Evolutionary conservation across 148 eudicot genomes (phyloP).

Genomic region (Nyssa sinensis): DNA sequence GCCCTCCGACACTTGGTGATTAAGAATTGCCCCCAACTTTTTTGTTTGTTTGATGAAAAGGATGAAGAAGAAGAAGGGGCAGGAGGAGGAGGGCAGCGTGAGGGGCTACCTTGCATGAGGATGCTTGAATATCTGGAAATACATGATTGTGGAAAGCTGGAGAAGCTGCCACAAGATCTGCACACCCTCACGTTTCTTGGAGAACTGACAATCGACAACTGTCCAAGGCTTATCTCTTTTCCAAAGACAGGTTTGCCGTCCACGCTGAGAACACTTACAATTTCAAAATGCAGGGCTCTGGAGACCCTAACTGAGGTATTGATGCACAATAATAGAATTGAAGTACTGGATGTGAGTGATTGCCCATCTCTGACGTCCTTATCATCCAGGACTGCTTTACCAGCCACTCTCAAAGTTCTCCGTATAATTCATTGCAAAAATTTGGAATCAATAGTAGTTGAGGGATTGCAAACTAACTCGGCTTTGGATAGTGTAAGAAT

Average conservation of each 20-base stretch:
- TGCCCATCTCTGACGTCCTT: not conserved
- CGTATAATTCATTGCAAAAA: not conserved
- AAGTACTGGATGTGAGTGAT: fast-evolving
- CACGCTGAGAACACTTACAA: not conserved
- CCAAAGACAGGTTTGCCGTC: too few relatives aligned
- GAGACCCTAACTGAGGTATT: too few relatives aligned
- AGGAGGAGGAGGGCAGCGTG: too few relatives aligned
- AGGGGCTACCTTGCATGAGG: too few relatives aligned
- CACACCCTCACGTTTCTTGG: not conserved
- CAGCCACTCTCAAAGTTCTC: not conserved
- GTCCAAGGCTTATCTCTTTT: not conserved
- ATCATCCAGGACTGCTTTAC: not conserved
- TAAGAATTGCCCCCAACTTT: too few relatives aligned
- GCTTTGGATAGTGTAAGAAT: not conserved
- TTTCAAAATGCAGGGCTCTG: too few relatives aligned
- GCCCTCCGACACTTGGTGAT: too few relatives aligned
- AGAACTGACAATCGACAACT: not conserved
- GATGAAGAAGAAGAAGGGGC: too few relatives aligned
- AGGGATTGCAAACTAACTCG: not conserved
- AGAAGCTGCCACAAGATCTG: not conserved
- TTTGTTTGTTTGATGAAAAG: too few relatives aligned
- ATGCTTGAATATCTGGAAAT: too few relatives aligned
- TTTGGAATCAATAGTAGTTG: not conserved
- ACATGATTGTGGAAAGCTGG: too few relatives aligned
- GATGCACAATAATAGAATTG: too few relatives aligned